phyloP scores from a whole-genome alignment of 31 red algal species.

The Endocladia muricata region DNA sequence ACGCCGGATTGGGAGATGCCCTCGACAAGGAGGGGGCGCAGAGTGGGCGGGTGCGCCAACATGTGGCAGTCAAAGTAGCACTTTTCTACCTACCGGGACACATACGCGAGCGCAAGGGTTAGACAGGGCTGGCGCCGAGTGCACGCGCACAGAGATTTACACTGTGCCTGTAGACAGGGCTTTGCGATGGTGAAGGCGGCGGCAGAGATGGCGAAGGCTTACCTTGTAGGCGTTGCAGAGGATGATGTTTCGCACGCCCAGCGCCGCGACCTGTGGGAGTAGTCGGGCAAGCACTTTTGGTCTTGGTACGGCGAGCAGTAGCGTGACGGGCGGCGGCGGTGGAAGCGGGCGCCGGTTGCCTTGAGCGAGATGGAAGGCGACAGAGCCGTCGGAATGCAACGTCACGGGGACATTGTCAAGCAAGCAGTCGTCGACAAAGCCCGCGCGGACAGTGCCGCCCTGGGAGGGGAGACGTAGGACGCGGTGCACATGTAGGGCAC shows the following conservation, averaged over 20 bases:
- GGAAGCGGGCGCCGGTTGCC: neutral
- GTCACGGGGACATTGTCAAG: neutral
- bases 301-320: slow-evolving; percentile 40
- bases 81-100: slow-evolving; percentile 21
- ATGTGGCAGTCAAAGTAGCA: slow-evolving; percentile 14
- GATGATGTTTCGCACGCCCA: slow-evolving; percentile 28
- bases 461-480: neutral
- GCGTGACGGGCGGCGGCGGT: slow-evolving; percentile 11
- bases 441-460: neutral
- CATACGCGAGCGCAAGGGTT: no score
- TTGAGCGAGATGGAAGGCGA: neutral
- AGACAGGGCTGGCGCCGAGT: no score
- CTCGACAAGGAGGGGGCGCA: slow-evolving; percentile 13
- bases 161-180: neutral
- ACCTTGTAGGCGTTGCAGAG: slow-evolving; percentile 40
- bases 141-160: neutral
- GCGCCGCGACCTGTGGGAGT: slow-evolving; percentile 13
- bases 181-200: neutral
- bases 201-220: neutral
- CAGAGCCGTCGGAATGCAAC: neutral
- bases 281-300: slow-evolving; percentile 33
- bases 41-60: neutral
- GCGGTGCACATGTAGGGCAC: neutral
- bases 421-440: neutral
- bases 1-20: slow-evolving; percentile 28